These are phyloP conservation scores for Exserohilum turcica DNA, from an alignment of 2,329 filamentous ascomycete genomes.

Conservation along the genomic window DNA sequence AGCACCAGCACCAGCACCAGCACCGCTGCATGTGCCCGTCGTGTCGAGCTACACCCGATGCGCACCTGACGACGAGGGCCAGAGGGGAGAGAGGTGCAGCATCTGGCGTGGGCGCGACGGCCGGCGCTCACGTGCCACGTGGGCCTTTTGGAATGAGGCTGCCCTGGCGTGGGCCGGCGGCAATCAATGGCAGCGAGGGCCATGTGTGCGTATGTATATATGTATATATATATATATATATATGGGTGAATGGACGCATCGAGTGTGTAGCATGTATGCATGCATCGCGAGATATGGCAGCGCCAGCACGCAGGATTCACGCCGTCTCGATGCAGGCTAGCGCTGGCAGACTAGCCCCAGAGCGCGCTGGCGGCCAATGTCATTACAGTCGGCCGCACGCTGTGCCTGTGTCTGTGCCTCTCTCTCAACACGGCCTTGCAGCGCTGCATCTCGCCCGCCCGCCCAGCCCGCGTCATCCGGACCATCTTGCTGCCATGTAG, in stretches of 20 bases:
- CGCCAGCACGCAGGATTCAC: too few species aligned
- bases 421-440: background rate
- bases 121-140: background rate
- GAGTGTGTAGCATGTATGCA: too few species aligned
- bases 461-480: background rate
- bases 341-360: background rate
- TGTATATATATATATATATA: too few species aligned
- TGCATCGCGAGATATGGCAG: too few species aligned
- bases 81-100: background rate
- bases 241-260: too few species aligned
- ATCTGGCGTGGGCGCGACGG: background rate
- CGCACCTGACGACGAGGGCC: constrained; percentile 1
- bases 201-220: background rate
- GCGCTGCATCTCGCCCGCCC: constrained; percentile 3
- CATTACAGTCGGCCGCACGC: constrained; percentile 13
- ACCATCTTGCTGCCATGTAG: background rate
- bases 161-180: background rate
- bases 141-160: background rate
- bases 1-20: too few species aligned
- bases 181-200: background rate
- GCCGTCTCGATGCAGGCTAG: constrained; percentile 7
- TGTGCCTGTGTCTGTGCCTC: background rate
- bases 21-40: background rate
- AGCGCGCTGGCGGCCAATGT: constrained; percentile 12
- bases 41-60: constrained; percentile 4